Evolutionary conservation across 352 stramenopile species (phyloP).

Genomic region (Phytophthora cryptogea): DNA sequence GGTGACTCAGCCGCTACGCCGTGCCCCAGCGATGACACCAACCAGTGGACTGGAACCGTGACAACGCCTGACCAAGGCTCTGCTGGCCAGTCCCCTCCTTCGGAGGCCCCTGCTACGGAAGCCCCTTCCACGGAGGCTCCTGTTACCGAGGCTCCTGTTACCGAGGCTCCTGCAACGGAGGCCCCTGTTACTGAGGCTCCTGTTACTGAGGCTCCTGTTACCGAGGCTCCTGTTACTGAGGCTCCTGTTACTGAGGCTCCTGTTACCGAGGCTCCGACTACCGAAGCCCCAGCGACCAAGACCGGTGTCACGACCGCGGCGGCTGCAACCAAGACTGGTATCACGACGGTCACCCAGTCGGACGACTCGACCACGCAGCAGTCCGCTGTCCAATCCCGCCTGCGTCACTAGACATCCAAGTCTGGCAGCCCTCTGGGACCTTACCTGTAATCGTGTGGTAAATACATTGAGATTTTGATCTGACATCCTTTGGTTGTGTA

Average conservation of each 20-base stretch:
- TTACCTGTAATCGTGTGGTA: not conserved
- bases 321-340: conserved; percentile 14
- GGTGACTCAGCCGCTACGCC: not conserved
- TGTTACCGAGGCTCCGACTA: conserved; percentile 3
- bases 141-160: not conserved
- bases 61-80: conserved; percentile 14
- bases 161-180: conserved; percentile 1
- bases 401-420: conserved; percentile 17
- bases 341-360: conserved; percentile 15
- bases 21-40: not conserved
- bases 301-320: not conserved
- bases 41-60: conserved; percentile 22
- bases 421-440: not conserved
- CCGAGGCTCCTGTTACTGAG: conserved; percentile 3
- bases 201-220: not conserved
- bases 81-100: not conserved
- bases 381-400: conserved; percentile 18
- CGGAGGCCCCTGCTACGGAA: conserved; percentile 1
- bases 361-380: conserved; percentile 17
- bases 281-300: conserved; percentile 3
- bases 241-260: conserved; percentile 6
- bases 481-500: too few relatives aligned
- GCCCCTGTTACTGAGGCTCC: not conserved
- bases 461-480: not conserved
- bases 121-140: not conserved